Base-by-base conservation (phyloP, 768 basidiomycete genomes). In the Mycena vitilis region DNA sequence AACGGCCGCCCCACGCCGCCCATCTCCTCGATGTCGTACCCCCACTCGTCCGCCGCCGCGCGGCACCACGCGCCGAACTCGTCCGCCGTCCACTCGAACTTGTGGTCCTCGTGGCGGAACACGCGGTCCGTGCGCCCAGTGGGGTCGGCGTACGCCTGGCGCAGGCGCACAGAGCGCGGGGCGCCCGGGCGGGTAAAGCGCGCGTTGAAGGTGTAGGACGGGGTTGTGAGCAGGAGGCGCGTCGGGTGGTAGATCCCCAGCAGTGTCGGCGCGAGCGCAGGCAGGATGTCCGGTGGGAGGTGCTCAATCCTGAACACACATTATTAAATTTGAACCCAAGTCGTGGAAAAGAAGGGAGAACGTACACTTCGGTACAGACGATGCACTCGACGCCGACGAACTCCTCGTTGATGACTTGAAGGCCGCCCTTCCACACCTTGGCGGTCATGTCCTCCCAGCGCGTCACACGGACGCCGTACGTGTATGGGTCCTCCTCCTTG, bases 31-130 rank as follows among this genome's bases (percentile, higher is more conserved):
- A 94, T 88, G 1, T 81, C 81, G 71, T 95, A 95, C 0, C 92
- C 93, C 91, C 92, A 95, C 55, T 87, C 83, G 5, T 74, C 75
- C 0, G 91, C 93, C 2, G 79, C 81, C 0, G 73, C 75, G 13
- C 78, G 69, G 74, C 94, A 95, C 88, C 91, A 93, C 18, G 70
- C 72, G 22, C 75, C 73, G 75, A 95, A 97, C 73, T 96, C 95
- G 3, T 88, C 87, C 0, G 79, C 75, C 0, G 94, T 95, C 92
- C 93, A 96, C 77, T 97, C 95, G 69, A 96, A 95, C 72, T 95
- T 92, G 78, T 97, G 95, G 71, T 96, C 95, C 25, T 78, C 66
- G 75, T 96, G 94, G 23, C 95, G 84, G 81, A 95, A 96, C 36
- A 92, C 78, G 1, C 95, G 87, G 54, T 85, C 75, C 0, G 94